Conservation (phyloP, 768 basidiomycete genomes). For the Ephemerocybe angulata region DNA sequence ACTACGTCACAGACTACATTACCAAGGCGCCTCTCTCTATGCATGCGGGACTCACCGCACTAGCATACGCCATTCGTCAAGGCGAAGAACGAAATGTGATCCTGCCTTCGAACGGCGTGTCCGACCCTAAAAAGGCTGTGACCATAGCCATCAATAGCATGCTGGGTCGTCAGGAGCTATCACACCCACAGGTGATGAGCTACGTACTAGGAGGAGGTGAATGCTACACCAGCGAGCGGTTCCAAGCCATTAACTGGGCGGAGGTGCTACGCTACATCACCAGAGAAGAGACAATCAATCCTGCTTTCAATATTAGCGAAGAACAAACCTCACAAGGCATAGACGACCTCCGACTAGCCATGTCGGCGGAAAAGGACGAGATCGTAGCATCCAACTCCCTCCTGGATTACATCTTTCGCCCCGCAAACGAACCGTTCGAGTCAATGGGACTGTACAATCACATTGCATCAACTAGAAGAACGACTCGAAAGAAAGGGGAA, state of each 20-base stretch:
- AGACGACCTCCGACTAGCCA: too few relatives aligned
- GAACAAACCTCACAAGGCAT: too few relatives aligned
- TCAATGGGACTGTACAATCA: too few relatives aligned
- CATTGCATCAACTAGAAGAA: too few relatives aligned
- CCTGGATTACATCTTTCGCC: too few relatives aligned
- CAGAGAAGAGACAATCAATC: too few relatives aligned
- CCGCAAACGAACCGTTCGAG: background rate
- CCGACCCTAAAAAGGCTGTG: slow-evolving; percentile 11
- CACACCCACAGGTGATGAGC: slow-evolving; percentile 27
- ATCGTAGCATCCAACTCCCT: too few relatives aligned
- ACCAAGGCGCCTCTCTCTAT: slow-evolving; percentile 7
- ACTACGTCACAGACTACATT: slow-evolving; percentile 14
- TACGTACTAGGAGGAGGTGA: slow-evolving; percentile 20
- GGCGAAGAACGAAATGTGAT: background rate
- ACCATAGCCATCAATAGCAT: background rate
- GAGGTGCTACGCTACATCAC: background rate
- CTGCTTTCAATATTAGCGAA: too few relatives aligned
- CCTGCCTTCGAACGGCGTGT: background rate
- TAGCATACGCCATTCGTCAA: background rate
- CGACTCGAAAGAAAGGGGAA: too few relatives aligned
- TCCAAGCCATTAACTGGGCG: background rate
- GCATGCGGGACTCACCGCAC: slow-evolving; percentile 1
- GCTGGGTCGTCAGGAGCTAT: slow-evolving; percentile 22
- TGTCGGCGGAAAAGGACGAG: background rate
- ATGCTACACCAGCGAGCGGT: background rate